Evolutionary conservation across 1,284 basidiomycete species (phyloP).

Genomic region (Leccinum fallax): DNA sequence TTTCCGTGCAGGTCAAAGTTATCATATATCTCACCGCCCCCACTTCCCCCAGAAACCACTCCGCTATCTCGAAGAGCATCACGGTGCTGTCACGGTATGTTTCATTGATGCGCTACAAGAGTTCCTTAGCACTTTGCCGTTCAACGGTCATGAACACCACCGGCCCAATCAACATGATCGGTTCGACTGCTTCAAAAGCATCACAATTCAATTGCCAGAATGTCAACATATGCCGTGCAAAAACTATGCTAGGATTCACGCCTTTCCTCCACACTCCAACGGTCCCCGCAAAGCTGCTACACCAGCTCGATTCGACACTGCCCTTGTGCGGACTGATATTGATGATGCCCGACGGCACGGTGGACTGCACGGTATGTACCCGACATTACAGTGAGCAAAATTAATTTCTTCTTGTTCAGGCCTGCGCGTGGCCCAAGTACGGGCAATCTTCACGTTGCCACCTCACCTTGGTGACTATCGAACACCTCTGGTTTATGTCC

Average conservation of each 20-base stretch:
- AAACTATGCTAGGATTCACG: background rate
- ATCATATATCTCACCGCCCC: background rate
- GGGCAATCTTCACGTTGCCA: no score
- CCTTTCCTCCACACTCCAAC: background rate
- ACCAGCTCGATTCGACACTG: background rate
- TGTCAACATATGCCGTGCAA: background rate
- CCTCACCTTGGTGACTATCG: no score
- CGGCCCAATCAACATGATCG: background rate
- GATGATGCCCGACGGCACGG: background rate
- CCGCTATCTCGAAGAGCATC: background rate
- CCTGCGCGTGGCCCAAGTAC: no score
- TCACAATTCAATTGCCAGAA: background rate
- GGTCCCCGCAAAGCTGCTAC: background rate
- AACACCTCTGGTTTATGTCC: no score
- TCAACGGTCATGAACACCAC: no score
- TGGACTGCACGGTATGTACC: constrained; percentile 6
- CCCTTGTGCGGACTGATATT: background rate
- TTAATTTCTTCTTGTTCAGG: background rate
- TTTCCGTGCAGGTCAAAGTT: background rate
- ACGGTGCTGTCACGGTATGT: background rate
- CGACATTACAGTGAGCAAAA: background rate
- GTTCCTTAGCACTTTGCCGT: background rate
- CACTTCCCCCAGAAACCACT: background rate
- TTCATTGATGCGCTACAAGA: background rate
- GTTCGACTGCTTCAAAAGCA: constrained; percentile 1